Percentiles rank a stretch among this genome's conserved stretches.
Evolutionary conservation across 2,329 filamentous ascomycete genomes (phyloP).

Genomic region (Cercospora sp.): DNA sequence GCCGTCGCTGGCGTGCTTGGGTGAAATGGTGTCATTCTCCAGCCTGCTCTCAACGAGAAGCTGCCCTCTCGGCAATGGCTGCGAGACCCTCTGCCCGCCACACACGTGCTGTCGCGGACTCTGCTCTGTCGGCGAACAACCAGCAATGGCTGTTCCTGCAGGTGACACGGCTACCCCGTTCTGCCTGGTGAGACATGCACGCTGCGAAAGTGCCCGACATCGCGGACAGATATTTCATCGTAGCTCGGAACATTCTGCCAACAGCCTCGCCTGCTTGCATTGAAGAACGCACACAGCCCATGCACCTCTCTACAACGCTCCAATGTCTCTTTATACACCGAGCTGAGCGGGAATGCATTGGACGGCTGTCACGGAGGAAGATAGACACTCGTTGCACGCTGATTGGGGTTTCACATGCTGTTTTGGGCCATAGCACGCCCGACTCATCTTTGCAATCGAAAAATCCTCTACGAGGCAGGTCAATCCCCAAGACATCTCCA

Average conservation of each 20-base stretch:
- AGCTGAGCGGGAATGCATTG: neutral
- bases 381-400: neutral
- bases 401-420: neutral
- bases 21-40: slow-evolving; percentile 9
- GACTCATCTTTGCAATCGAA: neutral
- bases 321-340: neutral
- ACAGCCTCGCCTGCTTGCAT: neutral
- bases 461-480: neutral
- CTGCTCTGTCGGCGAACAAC: neutral
- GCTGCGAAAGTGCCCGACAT: slow-evolving; percentile 4
- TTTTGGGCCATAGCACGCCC: slow-evolving; percentile 12
- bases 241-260: neutral
- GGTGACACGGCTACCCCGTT: neutral
- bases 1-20: neutral
- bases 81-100: neutral
- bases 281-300: neutral
- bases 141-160: neutral
- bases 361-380: neutral
- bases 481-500: slow-evolving; percentile 1
- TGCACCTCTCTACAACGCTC: neutral
- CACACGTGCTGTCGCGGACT: neutral
- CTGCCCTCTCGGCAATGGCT: neutral
- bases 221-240: neutral
- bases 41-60: neutral
- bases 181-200: slow-evolving; percentile 1